A percentile compares a stretch with the other conserved stretches of the same genome.
phyloP scores from a whole-genome alignment of 2,329 filamentous ascomycete species.

The Sarocladium kiliense region DNA sequence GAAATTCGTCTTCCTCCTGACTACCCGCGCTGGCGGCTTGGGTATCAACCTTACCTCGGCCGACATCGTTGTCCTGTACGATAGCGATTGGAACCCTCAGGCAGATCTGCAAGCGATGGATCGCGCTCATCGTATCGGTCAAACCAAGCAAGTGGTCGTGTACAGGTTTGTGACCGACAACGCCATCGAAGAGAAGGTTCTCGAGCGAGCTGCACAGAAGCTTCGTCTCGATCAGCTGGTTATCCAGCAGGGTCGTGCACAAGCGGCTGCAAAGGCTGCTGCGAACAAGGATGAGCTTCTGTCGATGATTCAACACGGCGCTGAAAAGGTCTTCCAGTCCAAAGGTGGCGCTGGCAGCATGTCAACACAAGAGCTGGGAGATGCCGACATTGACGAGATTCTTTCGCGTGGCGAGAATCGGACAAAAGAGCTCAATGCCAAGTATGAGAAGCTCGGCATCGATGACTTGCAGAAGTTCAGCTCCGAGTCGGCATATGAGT shows the following conservation, averaged over 20 bases:
- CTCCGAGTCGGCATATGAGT: slow-evolving; percentile 95
- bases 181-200: slow-evolving; percentile 95
- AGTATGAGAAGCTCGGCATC: slow-evolving; percentile 94
- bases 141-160: slow-evolving; percentile 95
- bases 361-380: slow-evolving; percentile 52
- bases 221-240: slow-evolving; percentile 93
- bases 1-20: slow-evolving; percentile 93
- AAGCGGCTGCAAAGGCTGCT: slow-evolving; percentile 83
- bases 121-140: slow-evolving; percentile 94
- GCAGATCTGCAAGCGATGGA: slow-evolving; percentile 99
- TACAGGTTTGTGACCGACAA: slow-evolving; percentile 98
- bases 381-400: slow-evolving; percentile 88
- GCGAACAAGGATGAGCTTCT: slow-evolving; percentile 94
- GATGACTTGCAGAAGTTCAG: slow-evolving; percentile 98
- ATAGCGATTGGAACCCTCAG: slow-evolving; percentile 98
- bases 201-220: slow-evolving; percentile 95
- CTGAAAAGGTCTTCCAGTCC: slow-evolving; percentile 84
- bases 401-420: slow-evolving; percentile 80
- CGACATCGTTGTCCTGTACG: slow-evolving; percentile 93
- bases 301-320: slow-evolving; percentile 97
- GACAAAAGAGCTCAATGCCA: slow-evolving; percentile 84
- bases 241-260: slow-evolving; percentile 93
- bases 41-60: slow-evolving; percentile 95
- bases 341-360: slow-evolving; percentile 48
- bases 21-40: slow-evolving; percentile 89